Base-by-base conservation (phyloP, 2,329 filamentous ascomycete genomes). In the Chlorencoelia australis region DNA sequence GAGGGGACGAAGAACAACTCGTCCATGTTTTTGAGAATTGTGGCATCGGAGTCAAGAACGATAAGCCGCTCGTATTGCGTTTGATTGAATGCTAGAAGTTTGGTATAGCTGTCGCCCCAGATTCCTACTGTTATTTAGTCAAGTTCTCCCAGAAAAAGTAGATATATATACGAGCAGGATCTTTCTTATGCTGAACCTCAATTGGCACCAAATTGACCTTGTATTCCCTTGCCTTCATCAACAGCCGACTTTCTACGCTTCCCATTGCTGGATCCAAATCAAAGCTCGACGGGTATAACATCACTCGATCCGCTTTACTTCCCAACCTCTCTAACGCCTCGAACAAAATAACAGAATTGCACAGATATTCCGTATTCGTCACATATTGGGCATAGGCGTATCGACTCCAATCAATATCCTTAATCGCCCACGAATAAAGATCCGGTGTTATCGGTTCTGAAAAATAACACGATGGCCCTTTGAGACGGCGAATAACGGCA, bases 11-110 rank as follows among this genome's bases (percentile, higher is more conserved):
- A 64, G 57, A 79, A 78, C 2, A 78, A 63, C 43, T 78, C 73
- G 47, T 79, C 74, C 57, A 78, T 62, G 28, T 63, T 56, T 43
- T 69, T 54, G 1, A 51, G 25, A n/a, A 53, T 30, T 5, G 45
- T 55, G 5, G 45, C 35, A 18, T 49, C 45, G 3, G 48, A 50
- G 35, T 50, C 44, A 8, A 53, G 41, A 8, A 41, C 38, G 4
- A 53, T 27, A n/a, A 50, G 35, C 1, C 43, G 46, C 2, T 28
- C 15, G 21, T 82, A 83, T 37, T 76, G 65, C 0, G 71, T 73
- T 35, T 81, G 73, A 40, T 77, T 77, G 52, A 82, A 84, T 2
- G 77, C 75, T 14, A 80, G 66, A 21, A 82, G 67, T 53, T 85
- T 84, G 15, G 76, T 79, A 48, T 75, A 75, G 2, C 71, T 75